Base-by-base conservation (phyloP, 176 grass and related monocot genomes). In the Cymbopogon citratus region DNA sequence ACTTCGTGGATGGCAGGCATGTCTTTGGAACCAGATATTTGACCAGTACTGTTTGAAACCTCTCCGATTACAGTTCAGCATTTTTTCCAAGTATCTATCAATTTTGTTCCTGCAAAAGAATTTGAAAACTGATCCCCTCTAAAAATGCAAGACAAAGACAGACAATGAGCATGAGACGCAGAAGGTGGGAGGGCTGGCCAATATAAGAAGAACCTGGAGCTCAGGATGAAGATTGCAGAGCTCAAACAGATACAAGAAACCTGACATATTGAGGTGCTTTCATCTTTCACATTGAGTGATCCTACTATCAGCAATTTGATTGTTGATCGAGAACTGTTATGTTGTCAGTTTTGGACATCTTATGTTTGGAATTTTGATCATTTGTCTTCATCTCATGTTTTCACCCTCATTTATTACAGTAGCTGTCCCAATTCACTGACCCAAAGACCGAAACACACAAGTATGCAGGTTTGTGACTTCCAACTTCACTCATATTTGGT, bases 221-320 rank as follows among this genome's bases (percentile, higher is more conserved):
- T 65, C 24, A 94, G 90, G 75, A 98, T 98, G 90, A 94, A 98
- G 75, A 98, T 94, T 68, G 92, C 92, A 41, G 84, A 92, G 51
- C 74, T 98, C 66, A 94, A 98, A 82, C 85, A 94, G 76, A 81
- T 94, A 64, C 90, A 84, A 91, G 13, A 91, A 84, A 74, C 90
- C 95, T 51, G 90, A 98, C 12, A 92, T 98, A 90, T 98, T n/a
- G n/a, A n/a, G n/a, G n/a, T n/a, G n/a, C n/a, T n/a, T n/a, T n/a
- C n/a, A n/a, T n/a, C 19, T 31, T 29, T 44, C 57, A n/a, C 18
- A 28, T 63, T 14, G 21, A 51, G 46, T 19, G 36, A 41, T 2
- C 36, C 35, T 5, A 2, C 19, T 69, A 2, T 19, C 27, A 31
- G 26, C 26, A 51, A 19, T 21, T 9, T 19, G 15, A 12, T 35